Percentiles rank a stretch among this genome's conserved stretches.
Conservation (phyloP, 257 asterid genomes). For the Apocynum venetum region DNA sequence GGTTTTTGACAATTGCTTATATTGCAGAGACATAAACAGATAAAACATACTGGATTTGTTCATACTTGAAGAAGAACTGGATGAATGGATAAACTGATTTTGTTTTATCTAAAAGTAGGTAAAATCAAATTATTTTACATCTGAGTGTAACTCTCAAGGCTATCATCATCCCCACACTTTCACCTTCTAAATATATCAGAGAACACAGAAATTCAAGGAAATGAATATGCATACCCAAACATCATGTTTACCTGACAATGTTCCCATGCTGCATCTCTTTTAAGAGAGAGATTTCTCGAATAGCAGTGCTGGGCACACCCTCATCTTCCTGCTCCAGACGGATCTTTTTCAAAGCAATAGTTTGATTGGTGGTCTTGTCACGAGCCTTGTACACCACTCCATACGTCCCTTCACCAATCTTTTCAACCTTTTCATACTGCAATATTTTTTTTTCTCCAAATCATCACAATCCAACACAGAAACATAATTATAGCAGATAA, state of each 20-base stretch:
- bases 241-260: conserved; percentile 59
- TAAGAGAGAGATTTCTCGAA: conserved; percentile 92
- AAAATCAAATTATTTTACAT: neutral
- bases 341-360: conserved; percentile 93
- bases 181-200: neutral
- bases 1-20: neutral
- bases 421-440: conserved; percentile 95
- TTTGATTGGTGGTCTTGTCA: conserved; percentile 77
- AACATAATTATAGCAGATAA: neutral
- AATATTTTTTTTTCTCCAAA: conserved; percentile 7
- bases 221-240: neutral
- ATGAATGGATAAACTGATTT: neutral
- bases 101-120: neutral
- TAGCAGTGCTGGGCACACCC: conserved; percentile 99
- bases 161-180: neutral
- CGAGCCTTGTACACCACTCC: conserved; percentile 99
- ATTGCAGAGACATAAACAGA: neutral
- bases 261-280: conserved; percentile 98
- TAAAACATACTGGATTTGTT: neutral
- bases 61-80: neutral
- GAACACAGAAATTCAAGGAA: neutral
- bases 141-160: neutral
- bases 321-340: conserved; percentile 98
- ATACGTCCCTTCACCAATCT: conserved; percentile 96
- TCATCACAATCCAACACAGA: conserved; percentile 15